Base-by-base conservation (phyloP, 352 stramenopile species). In the Blastocystis hominis region DNA sequence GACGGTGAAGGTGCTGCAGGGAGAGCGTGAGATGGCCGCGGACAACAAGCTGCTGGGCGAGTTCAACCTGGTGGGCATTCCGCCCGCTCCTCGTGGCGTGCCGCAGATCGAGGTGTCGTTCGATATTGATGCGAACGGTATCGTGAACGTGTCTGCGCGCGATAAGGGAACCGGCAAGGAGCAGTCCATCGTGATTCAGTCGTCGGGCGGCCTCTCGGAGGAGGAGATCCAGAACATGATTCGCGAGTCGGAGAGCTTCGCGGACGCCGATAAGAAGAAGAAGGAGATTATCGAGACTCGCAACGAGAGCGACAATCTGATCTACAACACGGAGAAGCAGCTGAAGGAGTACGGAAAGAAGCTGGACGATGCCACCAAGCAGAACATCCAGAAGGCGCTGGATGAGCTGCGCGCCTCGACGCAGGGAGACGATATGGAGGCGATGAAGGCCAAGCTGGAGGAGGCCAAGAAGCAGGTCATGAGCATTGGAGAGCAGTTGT, bases 41-140 rank as follows among this genome's bases (percentile, higher is more conserved):
- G 96, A 98, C 91, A 98, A 98, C 93, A 98, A 98, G 90, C 88
- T 94, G 80, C 91, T 98, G 3, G 96, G 96, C 88, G 92, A 98
- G 89, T 98, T 98, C 90, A 95, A 98, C 91, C 91, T 98, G 42
- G 92, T 97, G 38, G 96, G 96, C 86, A 98, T 98, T 89, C 95
- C 95, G 62, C 95, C 95, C 46, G 95, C 96, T 59, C 95, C 95
- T 61, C 93, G 96, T 90, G 95, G 95, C 75, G 92, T 98, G 62
- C 95, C 95, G 56, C 95, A 98, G 91, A 98, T 98, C 88, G 95
- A 98, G 89, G 95, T 98, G 30, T 96, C 93, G 54, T 98, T 98
- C 89, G 96, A 98, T 91, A 98, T 98, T 91, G 96, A 98, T 90
- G 96, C 95, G 7, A 96, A 98, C 91, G 96, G 96, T 91, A 98